phyloP scores from a whole-genome alignment of 495 filamentous ascomycete genomes.

The Aspergillus sclerotioniger region DNA sequence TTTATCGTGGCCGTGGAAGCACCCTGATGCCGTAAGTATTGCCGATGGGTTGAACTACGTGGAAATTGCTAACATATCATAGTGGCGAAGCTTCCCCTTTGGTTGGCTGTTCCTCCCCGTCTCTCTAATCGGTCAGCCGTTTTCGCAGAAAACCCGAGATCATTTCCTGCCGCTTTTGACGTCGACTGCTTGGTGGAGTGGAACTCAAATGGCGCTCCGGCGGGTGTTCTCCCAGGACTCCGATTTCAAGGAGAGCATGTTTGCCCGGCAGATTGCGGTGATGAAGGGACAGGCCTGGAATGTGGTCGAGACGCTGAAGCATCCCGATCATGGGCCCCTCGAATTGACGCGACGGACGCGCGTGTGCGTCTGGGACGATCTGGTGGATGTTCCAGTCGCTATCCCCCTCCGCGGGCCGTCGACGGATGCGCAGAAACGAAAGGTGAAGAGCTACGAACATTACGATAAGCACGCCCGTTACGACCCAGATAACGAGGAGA shows the following conservation, averaged over 20 bases:
- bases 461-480: conserved; percentile 17
- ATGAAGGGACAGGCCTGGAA: conserved; percentile 99
- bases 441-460: conserved; percentile 36
- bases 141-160: conserved; percentile 85
- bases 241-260: conserved; percentile 98
- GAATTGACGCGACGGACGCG: conserved; percentile 87
- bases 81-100: conserved; percentile 91
- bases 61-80: conserved; percentile 21
- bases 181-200: conserved; percentile 93
- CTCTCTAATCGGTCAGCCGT: conserved; percentile 92
- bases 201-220: conserved; percentile 83
- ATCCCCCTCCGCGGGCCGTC: conserved; percentile 83
- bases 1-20: conserved; percentile 98
- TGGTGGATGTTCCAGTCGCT: conserved; percentile 92
- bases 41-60: too few relatives aligned
- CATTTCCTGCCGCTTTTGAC: conserved; percentile 94
- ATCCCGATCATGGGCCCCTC: conserved; percentile 84
- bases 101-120: conserved; percentile 98
- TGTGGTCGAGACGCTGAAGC: conserved; percentile 94
- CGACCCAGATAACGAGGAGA: conserved; percentile 67
- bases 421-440: conserved; percentile 67
- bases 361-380: conserved; percentile 96
- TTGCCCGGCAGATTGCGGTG: conserved; percentile 91
- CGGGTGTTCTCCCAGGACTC: conserved; percentile 84
- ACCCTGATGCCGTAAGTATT: conserved; percentile 78